Evolutionary conservation across 2,329 filamentous ascomycete species (phyloP), one percentile per base, ranked within the genome.

Genomic region (Drechslerella stenobrocha): DNA sequence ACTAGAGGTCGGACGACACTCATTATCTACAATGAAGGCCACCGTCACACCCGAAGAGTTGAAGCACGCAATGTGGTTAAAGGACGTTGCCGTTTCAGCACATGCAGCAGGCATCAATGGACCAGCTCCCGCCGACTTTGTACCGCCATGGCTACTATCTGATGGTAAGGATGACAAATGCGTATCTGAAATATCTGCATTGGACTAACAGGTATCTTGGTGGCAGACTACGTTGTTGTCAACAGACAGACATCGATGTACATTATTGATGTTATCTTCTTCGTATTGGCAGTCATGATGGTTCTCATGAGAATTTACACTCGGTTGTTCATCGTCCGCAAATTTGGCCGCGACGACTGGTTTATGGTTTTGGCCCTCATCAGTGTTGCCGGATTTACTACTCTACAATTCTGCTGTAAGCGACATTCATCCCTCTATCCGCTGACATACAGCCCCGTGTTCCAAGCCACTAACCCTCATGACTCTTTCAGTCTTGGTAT

Each of bases 391-490:
- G 55, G 44, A 4, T 69, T 69, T 34, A 61, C 63, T n/a, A 56
- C 63, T n/a, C 28, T 61, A 22, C 55, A 69, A 24, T 69, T 69
- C 26, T 69, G 63, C 45, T 69, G 63, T 69, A 61, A 35, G 63
- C 47, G 15, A 7, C 3, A 7, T 34, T 4, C 15, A 23, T 15
- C 18, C 40, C 11, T 5, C 20, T 24, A 22, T 20, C 8, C n/a
- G n/a, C n/a, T n/a, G n/a, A n/a, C n/a, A 48, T 42, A 15, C 18
- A 24, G 1, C 8, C 26, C 23, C 7, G 3, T 5, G 2, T 22
- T 45, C 46, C 44, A 46, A 48, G n/a, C 11, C 26, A 42, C 51
- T 55, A 45, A 44, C 20, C 18, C 15, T 52, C 4, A 11, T 7
- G 20, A 18, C 11, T 2, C 2, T 20, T 30, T 30, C 22, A 69